Percentiles rank a stretch among this genome's conserved stretches.
phyloP scores from a whole-genome alignment of 768 basidiomycete genomes.

The Termitomyces sp. region DNA sequence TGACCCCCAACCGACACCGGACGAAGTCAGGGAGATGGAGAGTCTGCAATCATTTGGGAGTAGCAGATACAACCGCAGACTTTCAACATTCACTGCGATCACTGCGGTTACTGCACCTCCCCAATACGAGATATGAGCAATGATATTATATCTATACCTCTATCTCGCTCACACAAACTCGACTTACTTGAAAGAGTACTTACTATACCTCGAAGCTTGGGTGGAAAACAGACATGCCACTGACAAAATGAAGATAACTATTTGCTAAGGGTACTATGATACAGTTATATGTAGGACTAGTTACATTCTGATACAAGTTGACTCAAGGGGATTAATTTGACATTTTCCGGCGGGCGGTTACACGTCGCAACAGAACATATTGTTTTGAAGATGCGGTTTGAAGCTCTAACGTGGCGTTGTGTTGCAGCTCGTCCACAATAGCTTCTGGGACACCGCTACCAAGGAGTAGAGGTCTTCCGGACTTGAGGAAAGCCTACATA shows the following conservation, averaged over 20 bases:
- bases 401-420: conserved; percentile 49
- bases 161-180: too few species aligned
- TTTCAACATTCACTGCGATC: not conserved
- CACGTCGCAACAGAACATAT: conserved; percentile 55
- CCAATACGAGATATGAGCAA: conserved; percentile 17
- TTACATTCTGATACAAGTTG: too few species aligned
- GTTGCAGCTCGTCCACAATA: conserved; percentile 51
- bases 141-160: not conserved
- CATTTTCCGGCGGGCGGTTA: conserved; percentile 57
- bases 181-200: too few species aligned
- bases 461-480: conserved; percentile 66
- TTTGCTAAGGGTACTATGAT: too few species aligned
- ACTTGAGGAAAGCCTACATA: conserved; percentile 57
- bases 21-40: conserved; percentile 5
- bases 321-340: not conserved
- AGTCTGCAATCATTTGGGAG: not conserved
- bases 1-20: conserved; percentile 3
- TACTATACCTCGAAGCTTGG: too few species aligned
- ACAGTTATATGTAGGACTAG: too few species aligned
- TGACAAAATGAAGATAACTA: too few species aligned
- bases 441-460: conserved; percentile 54
- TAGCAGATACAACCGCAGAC: conserved; percentile 1
- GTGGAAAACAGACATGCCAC: too few species aligned
- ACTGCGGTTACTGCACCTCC: conserved; percentile 13
- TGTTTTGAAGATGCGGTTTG: conserved; percentile 39